A percentile compares a stretch with the other conserved stretches of the same genome.
Conservation (phyloP, 73 alveolate genomes). For the Breviolum minutum region DNA sequence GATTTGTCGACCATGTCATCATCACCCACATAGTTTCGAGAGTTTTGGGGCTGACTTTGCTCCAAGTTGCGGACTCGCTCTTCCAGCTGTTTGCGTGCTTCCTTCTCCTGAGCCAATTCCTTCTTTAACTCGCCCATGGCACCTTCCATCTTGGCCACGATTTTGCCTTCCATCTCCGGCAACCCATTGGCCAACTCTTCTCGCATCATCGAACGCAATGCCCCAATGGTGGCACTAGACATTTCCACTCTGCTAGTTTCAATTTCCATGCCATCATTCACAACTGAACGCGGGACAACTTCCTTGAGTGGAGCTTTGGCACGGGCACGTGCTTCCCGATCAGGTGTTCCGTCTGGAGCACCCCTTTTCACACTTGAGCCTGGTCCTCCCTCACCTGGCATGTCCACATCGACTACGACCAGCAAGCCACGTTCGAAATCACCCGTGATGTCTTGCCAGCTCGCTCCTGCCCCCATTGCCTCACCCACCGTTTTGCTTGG, state of each 20-base stretch:
- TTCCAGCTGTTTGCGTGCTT: background rate
- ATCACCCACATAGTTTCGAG: no score
- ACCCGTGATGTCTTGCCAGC: conserved; percentile 6
- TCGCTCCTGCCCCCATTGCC: background rate
- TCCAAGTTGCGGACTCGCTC: background rate
- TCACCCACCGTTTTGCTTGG: background rate
- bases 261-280: no score
- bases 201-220: background rate
- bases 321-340: background rate
- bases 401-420: background rate
- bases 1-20: background rate
- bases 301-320: background rate
- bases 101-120: background rate
- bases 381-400: background rate
- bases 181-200: background rate
- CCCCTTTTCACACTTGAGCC: background rate
- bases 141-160: background rate
- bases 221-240: background rate
- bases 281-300: no score
- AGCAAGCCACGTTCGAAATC: background rate
- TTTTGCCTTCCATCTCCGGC: background rate
- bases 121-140: background rate
- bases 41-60: background rate
- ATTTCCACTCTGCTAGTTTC: no score
- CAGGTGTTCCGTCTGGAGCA: conserved; percentile 15